Percentiles rank a stretch among this genome's conserved stretches.
Conservation (phyloP, 2,329 filamentous ascomycete species). For the Fusarium lateritium region DNA sequence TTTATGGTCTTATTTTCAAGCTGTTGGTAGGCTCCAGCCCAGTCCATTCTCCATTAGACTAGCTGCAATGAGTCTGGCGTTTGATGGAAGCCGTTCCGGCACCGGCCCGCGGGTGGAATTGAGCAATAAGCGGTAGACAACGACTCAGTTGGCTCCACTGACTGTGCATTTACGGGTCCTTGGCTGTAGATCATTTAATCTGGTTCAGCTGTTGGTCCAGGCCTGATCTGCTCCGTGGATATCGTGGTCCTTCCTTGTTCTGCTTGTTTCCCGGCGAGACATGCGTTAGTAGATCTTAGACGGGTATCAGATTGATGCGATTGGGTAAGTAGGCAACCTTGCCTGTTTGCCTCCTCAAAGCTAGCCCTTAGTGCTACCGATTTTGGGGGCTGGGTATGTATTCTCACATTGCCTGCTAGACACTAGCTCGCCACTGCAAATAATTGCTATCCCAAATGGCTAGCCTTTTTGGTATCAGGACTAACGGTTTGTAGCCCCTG, state of each 20-base stretch:
- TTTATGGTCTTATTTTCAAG: background rate
- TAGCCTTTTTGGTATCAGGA: no score
- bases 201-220: background rate
- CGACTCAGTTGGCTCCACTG: slow-evolving; percentile 5
- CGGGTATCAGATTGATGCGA: no score
- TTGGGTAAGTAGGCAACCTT: no score
- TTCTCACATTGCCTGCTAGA: no score
- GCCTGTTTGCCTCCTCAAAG: no score
- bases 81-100: background rate
- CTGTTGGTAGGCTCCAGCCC: background rate
- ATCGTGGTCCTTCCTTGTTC: background rate
- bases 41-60: slow-evolving; percentile 6
- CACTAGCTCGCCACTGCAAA: no score
- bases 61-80: slow-evolving; percentile 11
- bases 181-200: slow-evolving; percentile 2
- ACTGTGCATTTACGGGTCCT: background rate
- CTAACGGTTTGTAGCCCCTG: background rate
- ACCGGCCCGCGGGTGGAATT: slow-evolving; percentile 1
- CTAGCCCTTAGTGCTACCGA: no score
- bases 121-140: slow-evolving; percentile 3
- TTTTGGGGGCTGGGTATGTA: no score
- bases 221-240: background rate
- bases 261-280: background rate
- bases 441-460: no score
- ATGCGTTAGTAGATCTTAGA: no score